Conservation (phyloP, 441 rosid genomes). For the Populus hybrid region DNA sequence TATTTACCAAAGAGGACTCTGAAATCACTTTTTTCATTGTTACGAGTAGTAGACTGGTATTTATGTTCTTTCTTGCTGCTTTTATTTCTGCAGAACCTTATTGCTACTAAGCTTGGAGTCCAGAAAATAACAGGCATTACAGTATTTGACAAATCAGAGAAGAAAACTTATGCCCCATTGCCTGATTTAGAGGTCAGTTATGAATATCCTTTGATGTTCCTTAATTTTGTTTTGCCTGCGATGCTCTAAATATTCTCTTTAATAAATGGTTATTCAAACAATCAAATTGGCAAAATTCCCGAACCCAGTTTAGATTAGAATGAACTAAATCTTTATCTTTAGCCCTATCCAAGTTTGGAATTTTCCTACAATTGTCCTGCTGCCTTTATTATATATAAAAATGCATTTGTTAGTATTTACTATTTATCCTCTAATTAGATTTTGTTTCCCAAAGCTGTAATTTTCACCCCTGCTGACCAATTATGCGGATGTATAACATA, state of each 20-base stretch:
- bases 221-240: not conserved
- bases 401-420: not conserved
- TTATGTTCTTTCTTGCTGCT: conserved; percentile 10
- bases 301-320: not conserved
- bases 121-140: conserved; percentile 79
- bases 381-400: not conserved
- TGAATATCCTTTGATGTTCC: not conserved
- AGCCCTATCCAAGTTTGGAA: not conserved
- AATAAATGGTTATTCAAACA: not conserved
- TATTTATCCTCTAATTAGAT: not conserved
- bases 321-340: not conserved
- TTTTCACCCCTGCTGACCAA: not conserved
- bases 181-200: conserved; percentile 80
- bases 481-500: not conserved
- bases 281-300: not conserved
- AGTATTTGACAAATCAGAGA: conserved; percentile 65
- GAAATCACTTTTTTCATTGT: not conserved
- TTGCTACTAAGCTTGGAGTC: conserved; percentile 84
- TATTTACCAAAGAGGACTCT: not conserved
- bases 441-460: not conserved
- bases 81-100: conserved; percentile 61
- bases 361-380: not conserved
- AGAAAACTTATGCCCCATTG: conserved; percentile 63
- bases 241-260: not conserved
- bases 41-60: not conserved